Base-by-base conservation (phyloP, 2,329 filamentous ascomycete species). In the Whalleya microplaca region DNA sequence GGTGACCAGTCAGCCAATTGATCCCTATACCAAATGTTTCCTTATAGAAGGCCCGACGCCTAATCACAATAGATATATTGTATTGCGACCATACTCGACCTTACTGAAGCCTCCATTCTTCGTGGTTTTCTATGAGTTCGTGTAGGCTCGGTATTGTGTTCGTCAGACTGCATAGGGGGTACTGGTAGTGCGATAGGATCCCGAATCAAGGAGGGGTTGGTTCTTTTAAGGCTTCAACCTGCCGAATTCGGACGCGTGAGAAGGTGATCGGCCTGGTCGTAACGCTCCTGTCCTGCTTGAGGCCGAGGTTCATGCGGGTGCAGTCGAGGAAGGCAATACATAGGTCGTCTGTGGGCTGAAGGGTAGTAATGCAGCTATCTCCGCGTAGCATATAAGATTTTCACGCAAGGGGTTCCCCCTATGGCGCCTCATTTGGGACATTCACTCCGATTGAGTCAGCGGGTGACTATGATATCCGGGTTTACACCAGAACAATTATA, bases 191-290 rank as follows among this genome's bases (percentile, higher is more conserved):
- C 32, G 41, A 55, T 45, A 55, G 52, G 50, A 61, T 63, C 54
- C 51, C 45, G 44, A 46, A 50, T 51, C 50, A 42, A 53, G 44
- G 50, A 56, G 45, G 45, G 37, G 42, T 19, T 56, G 37, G 51
- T 62, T 55, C 48, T 27, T 50, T 19, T 37, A 37, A 48, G 45
- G 41, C 21, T 54, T 21, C 32, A 52, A 61, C 52, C 58, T 63
- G 52, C 57, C 55, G 32, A 60, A 60, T 58, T 5, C 57, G 60
- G 57, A 58, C n/a, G n/a, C n/a, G 29, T 21, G 41, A 53, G 23
- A 44, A 53, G 23, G 41, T 41, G 29, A 50, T 57, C 51, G 43
- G 9, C 43, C 45, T 40, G 46, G n/a, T 48, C 16, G 4, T 12
- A 12, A 37, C 18, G 23, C 41, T 29, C 32, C 42, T 47, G 21